These are phyloP conservation scores for Lentinus brumalis DNA, from an alignment of 768 basidiomycete species.

Conservation along the genomic window DNA sequence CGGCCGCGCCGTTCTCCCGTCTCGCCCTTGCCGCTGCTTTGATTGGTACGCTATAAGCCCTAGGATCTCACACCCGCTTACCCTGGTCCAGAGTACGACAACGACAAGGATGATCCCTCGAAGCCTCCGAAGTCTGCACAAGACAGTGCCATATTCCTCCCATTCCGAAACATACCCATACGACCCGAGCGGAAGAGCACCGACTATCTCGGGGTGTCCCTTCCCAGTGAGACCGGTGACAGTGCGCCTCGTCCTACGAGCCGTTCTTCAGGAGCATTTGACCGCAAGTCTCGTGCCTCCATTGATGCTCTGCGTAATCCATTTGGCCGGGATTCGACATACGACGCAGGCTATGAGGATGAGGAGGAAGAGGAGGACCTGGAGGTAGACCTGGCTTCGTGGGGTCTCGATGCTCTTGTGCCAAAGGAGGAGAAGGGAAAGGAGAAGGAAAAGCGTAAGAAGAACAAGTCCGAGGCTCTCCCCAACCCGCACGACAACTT, in stretches of 20 bases:
- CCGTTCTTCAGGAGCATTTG: conserved; percentile 22
- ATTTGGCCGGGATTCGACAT: conserved; percentile 64
- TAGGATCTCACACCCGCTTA: neutral
- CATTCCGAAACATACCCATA: conserved; percentile 57
- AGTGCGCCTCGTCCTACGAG: conserved; percentile 31
- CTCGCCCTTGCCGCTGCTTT: conserved; percentile 86
- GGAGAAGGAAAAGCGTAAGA: conserved; percentile 38
- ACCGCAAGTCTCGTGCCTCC: conserved; percentile 50
- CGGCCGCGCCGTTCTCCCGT: conserved; percentile 59
- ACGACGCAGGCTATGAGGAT: conserved; percentile 52
- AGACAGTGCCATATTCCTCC: conserved; percentile 86
- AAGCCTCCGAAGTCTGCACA: conserved; percentile 66
- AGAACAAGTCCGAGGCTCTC: conserved; percentile 38
- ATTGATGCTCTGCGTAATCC: conserved; percentile 72
- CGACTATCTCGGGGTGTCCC: conserved; percentile 67
- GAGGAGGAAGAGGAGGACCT: conserved; percentile 55
- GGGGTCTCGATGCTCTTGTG: conserved; percentile 81
- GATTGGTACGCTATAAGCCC: conserved; percentile 52
- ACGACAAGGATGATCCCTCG: conserved; percentile 71
- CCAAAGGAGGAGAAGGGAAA: conserved; percentile 67
- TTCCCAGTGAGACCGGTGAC: conserved; percentile 62
- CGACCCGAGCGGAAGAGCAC: conserved; percentile 53
- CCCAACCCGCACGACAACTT: conserved; percentile 45
- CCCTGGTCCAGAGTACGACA: conserved; percentile 75
- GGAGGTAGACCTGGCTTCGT: conserved; percentile 81